Evolutionary conservation across 345 rosid species (phyloP), one percentile per base, ranked within the genome.

Genomic region (Hirschfeldia incana): DNA sequence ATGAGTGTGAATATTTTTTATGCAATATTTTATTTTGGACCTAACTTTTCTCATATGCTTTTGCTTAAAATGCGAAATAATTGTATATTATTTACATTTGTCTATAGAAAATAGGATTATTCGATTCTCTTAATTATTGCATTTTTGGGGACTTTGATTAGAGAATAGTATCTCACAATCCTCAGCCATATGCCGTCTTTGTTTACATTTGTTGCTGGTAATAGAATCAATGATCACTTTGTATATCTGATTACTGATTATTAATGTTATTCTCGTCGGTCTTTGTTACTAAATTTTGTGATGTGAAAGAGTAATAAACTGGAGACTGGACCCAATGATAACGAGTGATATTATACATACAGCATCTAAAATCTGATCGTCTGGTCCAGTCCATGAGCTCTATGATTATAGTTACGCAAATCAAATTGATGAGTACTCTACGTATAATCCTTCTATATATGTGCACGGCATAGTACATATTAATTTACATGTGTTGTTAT

Each of bases 11-110:
- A 69, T 68, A 46, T 60, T 69, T 75, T 60, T 62, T 46, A 33
- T 26, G 11, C 60, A 29, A 55, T 78, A 39, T 42, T 72, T 17
- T 37, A 71, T 67, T 30, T 39, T 65, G 21, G 49, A 72, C 81
- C 73, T 78, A 72, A 78, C 72, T 32, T 65, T 57, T 65, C 15
- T 66, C 81, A 72, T 65, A 78, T 78, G 73, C 81, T 13, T 32
- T 65, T 66, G 81, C 77, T 66, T 39, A 44, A 66, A 78, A 39
- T 72, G 68, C 73, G 68, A 78, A 58, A 72, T 78, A 13, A 15
- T 65, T 64, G 57, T 30, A 63, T 61, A 75, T 62, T 70, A 11
- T 11, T 59, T 8, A 5, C 7, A 57, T 62, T 44, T 67, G 42
- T 49, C 2, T 33, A 49, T 61, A 62, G 4, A 70, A 69, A 65